These are phyloP conservation scores for Cyclocybe cylindracea DNA, from an alignment of 768 basidiomycete genomes.

Conservation along the genomic window DNA sequence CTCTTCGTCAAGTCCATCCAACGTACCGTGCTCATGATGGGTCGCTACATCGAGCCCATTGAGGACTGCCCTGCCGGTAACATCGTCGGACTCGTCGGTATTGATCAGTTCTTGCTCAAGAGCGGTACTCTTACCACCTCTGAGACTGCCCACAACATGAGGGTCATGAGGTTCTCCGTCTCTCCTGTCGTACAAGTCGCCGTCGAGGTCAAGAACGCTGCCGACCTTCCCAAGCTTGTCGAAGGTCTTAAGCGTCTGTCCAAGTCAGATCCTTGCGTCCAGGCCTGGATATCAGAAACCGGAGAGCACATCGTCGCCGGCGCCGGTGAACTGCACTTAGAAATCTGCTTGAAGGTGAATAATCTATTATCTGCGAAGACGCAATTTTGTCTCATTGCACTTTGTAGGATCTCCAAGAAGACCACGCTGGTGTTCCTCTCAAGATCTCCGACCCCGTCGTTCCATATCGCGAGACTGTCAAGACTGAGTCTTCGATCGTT, in stretches of 20 bases:
- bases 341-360: slow-evolving; percentile 95
- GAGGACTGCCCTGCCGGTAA: slow-evolving; percentile 99
- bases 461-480: slow-evolving; percentile 97
- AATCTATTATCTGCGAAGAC: background rate
- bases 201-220: slow-evolving; percentile 99
- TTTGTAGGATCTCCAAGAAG: slow-evolving; percentile 92
- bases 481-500: slow-evolving; percentile 91
- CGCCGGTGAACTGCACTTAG: slow-evolving; percentile 98
- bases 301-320: slow-evolving; percentile 99
- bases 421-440: slow-evolving; percentile 98
- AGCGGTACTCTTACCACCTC: slow-evolving; percentile 96
- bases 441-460: slow-evolving; percentile 98
- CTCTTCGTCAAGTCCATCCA: slow-evolving; percentile 97
- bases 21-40: slow-evolving; percentile 99
- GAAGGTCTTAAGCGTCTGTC: slow-evolving; percentile 99
- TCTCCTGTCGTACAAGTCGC: slow-evolving; percentile 99
- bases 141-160: slow-evolving; percentile 99
- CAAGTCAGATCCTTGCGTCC: slow-evolving; percentile 99
- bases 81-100: slow-evolving; percentile 98
- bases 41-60: slow-evolving; percentile 96
- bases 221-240: slow-evolving; percentile 98
- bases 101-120: slow-evolving; percentile 99
- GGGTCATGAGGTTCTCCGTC: slow-evolving; percentile 99
- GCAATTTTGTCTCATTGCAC: slow-evolving; percentile 2
- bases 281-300: slow-evolving; percentile 87